Percentiles rank a stretch among this genome's conserved stretches.
Evolutionary conservation across 2,329 filamentous ascomycete species (phyloP).

Genomic region (Fusarium verticillioides): DNA sequence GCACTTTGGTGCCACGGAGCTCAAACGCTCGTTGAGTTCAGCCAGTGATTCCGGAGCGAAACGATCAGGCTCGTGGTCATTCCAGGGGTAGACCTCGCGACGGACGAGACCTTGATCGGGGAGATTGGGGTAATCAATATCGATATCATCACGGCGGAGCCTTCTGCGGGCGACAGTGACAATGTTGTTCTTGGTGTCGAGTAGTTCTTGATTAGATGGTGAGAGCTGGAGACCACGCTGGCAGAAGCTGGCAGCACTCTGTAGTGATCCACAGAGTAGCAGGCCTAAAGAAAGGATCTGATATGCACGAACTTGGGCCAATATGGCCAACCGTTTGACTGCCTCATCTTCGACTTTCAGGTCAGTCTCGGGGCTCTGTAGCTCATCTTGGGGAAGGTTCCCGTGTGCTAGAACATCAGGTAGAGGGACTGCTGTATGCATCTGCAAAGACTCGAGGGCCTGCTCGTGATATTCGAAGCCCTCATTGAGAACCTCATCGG

Average conservation of each 20-base stretch:
- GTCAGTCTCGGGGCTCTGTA: slow-evolving; percentile 48
- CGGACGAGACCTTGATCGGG: slow-evolving; percentile 78
- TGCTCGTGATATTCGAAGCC: slow-evolving; percentile 84
- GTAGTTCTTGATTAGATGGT: slow-evolving; percentile 66
- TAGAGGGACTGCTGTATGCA: slow-evolving; percentile 48
- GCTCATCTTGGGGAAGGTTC: slow-evolving; percentile 51
- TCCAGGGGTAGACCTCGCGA: slow-evolving; percentile 77
- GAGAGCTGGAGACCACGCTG: slow-evolving; percentile 67
- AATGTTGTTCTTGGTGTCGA: slow-evolving; percentile 65
- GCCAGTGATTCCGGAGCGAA: slow-evolving; percentile 75
- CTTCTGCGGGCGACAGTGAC: slow-evolving; percentile 62
- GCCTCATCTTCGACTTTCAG: slow-evolving; percentile 49
- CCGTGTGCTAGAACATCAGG: slow-evolving; percentile 61
- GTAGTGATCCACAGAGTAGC: slow-evolving; percentile 74
- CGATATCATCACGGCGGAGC: slow-evolving; percentile 58
- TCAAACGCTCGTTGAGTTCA: slow-evolving; percentile 77
- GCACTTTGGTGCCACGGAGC: slow-evolving; percentile 79
- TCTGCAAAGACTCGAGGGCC: slow-evolving; percentile 64
- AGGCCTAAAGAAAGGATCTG: slow-evolving; percentile 68
- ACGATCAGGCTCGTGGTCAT: slow-evolving; percentile 74
- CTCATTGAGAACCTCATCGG: slow-evolving; percentile 83
- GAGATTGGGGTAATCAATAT: slow-evolving; percentile 60
- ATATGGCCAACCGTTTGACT: slow-evolving; percentile 55
- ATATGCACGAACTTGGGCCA: slow-evolving; percentile 67
- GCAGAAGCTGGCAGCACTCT: slow-evolving; percentile 74